Evolutionary conservation across 2,329 filamentous ascomycete genomes (phyloP).

Genomic region (Volutella citrinella): DNA sequence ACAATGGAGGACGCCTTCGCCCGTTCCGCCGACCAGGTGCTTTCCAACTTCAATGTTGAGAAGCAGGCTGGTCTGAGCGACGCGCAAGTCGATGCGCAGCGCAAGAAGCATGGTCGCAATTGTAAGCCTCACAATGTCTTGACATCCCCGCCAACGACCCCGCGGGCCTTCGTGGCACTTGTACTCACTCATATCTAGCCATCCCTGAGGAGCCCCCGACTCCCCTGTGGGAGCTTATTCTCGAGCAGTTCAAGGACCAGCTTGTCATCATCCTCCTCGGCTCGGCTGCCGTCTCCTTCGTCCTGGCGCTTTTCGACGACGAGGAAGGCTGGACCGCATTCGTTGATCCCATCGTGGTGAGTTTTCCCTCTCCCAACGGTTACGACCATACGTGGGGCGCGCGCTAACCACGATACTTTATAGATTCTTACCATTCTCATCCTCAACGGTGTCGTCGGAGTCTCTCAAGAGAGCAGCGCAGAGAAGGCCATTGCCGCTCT

Average conservation of each 20-base stretch:
- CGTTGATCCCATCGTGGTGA: slow-evolving; percentile 89
- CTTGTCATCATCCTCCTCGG: slow-evolving; percentile 92
- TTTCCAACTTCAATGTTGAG: slow-evolving; percentile 57
- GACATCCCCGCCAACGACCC: slow-evolving; percentile 8
- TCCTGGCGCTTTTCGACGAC: slow-evolving; percentile 88
- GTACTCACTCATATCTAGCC: slow-evolving; percentile 35
- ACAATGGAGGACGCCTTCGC: slow-evolving; percentile 64
- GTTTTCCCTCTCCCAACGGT: too few species aligned
- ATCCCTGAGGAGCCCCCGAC: slow-evolving; percentile 88
- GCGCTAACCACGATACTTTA: too few species aligned
- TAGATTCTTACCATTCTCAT: slow-evolving; percentile 96
- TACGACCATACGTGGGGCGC: too few species aligned
- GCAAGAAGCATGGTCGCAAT: slow-evolving; percentile 63
- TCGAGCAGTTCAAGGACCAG: slow-evolving; percentile 99
- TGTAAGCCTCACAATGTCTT: slow-evolving; percentile 41
- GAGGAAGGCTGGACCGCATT: slow-evolving; percentile 95
- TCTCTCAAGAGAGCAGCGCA: slow-evolving; percentile 97
- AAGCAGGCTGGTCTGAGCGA: slow-evolving; percentile 54
- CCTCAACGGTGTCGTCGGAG: slow-evolving; percentile 93
- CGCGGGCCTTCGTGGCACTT: slow-evolving; percentile 4
- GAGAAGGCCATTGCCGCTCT: slow-evolving; percentile 98
- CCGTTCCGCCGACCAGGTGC: slow-evolving; percentile 54
- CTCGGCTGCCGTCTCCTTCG: slow-evolving; percentile 90
- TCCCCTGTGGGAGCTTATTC: slow-evolving; percentile 90
- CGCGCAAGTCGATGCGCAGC: slow-evolving; percentile 53